These are phyloP conservation scores for Noccaea caerulescens DNA, from an alignment of 345 rosid species.

Conservation along the genomic window DNA sequence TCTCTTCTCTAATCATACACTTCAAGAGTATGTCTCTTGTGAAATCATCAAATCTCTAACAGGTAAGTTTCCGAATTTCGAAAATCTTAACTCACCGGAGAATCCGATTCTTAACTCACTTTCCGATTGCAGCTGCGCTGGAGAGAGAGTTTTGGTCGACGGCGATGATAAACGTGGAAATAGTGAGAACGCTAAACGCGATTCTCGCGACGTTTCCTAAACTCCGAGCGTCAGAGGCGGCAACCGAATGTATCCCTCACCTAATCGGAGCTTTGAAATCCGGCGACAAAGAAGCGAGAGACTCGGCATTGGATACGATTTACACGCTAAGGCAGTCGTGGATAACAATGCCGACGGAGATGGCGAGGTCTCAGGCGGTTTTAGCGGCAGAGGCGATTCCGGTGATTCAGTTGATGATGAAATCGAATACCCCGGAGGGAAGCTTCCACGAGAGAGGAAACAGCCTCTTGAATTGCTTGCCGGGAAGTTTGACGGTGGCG, in stretches of 20 bases:
- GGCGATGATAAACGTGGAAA: conserved; percentile 68
- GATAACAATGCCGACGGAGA: conserved; percentile 73
- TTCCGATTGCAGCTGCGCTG: conserved; percentile 64
- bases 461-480: conserved; percentile 77
- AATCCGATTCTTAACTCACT: conserved; percentile 5
- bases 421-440: conserved; percentile 56
- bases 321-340: conserved; percentile 80
- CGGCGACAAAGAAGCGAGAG: conserved; percentile 75
- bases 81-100: neutral
- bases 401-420: conserved; percentile 72
- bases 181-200: conserved; percentile 73
- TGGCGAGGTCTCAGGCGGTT: conserved; percentile 74
- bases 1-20: conserved; percentile 87
- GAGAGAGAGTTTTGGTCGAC: conserved; percentile 88
- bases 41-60: conserved; percentile 87
- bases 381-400: conserved; percentile 84
- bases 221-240: conserved; percentile 83
- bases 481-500: conserved; percentile 81
- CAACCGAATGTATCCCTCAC: conserved; percentile 76
- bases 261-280: conserved; percentile 76
- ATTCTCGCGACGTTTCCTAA: conserved; percentile 82
- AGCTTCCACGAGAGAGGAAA: conserved; percentile 85
- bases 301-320: conserved; percentile 72
- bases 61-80: conserved; percentile 47
- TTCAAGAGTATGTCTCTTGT: conserved; percentile 79